These are phyloP conservation scores for Aureobasidium sp. DNA, from an alignment of 2,329 filamentous ascomycete genomes.

Conservation along the genomic window DNA sequence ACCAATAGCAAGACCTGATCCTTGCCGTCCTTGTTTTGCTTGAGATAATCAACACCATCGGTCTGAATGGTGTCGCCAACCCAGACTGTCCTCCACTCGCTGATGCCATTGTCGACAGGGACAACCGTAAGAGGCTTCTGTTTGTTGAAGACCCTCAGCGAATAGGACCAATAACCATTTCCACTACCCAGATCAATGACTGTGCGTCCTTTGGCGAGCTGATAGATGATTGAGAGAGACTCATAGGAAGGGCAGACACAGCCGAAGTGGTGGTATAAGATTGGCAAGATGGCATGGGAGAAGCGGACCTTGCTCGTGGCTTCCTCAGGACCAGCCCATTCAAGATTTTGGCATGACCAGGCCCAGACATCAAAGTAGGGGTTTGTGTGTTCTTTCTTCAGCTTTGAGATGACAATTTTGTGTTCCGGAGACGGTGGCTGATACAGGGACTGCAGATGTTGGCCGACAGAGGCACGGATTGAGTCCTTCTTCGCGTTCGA, in stretches of 20 bases:
- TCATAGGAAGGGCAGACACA: constrained; percentile 65
- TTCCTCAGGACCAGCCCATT: constrained; percentile 57
- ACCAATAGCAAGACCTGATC: constrained; percentile 61
- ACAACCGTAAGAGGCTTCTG: constrained; percentile 38
- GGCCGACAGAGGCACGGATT: constrained; percentile 50
- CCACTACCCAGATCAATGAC: constrained; percentile 64
- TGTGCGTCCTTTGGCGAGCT: constrained; percentile 44
- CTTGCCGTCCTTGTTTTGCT: constrained; percentile 42
- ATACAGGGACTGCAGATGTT: constrained; percentile 49
- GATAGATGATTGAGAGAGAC: constrained; percentile 52
- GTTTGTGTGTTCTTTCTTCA: constrained; percentile 48
- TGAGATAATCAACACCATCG: constrained; percentile 56
- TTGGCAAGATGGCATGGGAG: constrained; percentile 62
- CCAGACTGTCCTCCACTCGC: constrained; percentile 63
- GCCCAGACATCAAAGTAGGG: constrained; percentile 62
- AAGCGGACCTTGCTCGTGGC: constrained; percentile 47
- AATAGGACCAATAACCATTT: constrained; percentile 69
- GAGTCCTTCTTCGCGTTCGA: constrained; percentile 62
- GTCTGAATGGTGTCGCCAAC: constrained; percentile 56
- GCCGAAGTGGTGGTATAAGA: constrained; percentile 74
- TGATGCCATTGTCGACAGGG: constrained; percentile 61
- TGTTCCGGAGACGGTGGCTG: constrained; percentile 39
- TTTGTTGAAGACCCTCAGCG: constrained; percentile 54
- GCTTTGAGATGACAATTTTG: constrained; percentile 32
- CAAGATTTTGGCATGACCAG: constrained; percentile 57